phyloP scores from a whole-genome alignment of 495 filamentous ascomycete species.

The Cercophora newfieldiana region DNA sequence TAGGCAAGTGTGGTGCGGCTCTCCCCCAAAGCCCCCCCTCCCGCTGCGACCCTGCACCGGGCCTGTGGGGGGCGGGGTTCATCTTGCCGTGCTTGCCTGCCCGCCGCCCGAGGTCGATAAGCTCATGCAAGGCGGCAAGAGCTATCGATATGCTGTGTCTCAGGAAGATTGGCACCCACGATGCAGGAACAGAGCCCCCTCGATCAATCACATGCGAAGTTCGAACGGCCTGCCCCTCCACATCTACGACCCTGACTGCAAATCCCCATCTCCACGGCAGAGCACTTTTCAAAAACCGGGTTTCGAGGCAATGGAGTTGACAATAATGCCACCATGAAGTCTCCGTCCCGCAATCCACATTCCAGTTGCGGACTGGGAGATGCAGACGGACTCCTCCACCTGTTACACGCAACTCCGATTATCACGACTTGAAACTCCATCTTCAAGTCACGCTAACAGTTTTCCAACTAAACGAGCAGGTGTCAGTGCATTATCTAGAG shows the following conservation, averaged over 20 bases:
- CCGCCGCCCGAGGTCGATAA: background rate
- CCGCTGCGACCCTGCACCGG: background rate
- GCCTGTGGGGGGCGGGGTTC: background rate
- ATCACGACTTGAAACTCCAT: background rate
- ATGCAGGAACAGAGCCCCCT: background rate
- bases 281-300: background rate
- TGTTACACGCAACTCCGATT: background rate
- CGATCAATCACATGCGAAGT: background rate
- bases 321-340: background rate
- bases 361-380: background rate
- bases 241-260: background rate
- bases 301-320: background rate
- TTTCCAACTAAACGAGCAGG: background rate
- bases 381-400: background rate
- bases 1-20: background rate
- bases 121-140: background rate
- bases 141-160: background rate
- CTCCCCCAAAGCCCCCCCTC: background rate
- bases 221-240: background rate
- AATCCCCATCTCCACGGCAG: background rate
- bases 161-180: background rate
- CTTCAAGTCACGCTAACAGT: background rate
- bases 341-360: background rate
- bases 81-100: background rate
- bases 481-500: background rate